Base-by-base conservation (phyloP, 2,329 filamentous ascomycete genomes). In the Periglandula ipomoeae region DNA sequence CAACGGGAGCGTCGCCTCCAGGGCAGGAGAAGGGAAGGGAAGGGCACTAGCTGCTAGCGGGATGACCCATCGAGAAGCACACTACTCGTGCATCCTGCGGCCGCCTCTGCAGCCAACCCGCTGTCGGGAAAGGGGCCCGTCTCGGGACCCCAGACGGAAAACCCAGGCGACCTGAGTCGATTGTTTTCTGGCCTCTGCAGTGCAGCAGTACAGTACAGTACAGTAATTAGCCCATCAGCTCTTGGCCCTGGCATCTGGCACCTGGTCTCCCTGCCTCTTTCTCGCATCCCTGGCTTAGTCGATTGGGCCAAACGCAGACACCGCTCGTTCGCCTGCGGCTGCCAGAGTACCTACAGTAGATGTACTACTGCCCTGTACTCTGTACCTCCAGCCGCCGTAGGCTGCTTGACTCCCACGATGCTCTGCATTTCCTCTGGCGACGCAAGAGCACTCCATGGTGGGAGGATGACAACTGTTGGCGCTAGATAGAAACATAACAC, bases 71-170 rank as follows among this genome's bases (percentile, higher is more conserved):
- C 41, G 42, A 19, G 46, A 46, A 51, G 53, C 61, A 61, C 59
- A 59, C 52, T 55, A 58, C 56, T 60, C 50, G 56, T 65, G 63
- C 62, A 60, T 62, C 51, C 64, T 68, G 65, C 65, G 65, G 65
- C 65, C 65, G 57, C 50, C 56, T 65, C 64, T 68, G 64, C 63
- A 62, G 59, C 65, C 61, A 49, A 50, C 53, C 53, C 55, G 58
- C 59, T 57, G 55, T 58, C 63, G 63, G 62, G 58, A 61, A 60
- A 58, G 62, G 61, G 61, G 61, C 61, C 55, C 53, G 56, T 52
- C 49, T 53, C 61, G 61, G 57, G 58, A 62, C 63, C 62, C 62
- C 58, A 49, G 50, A 55, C 44, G 48, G 49, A 26, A 47, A 30
- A 46, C 19, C 44, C 9, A 20, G 37, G 19, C 37, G 37, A 10